phyloP scores from a whole-genome alignment of 2,329 filamentous ascomycete genomes.

The Amesomyces nigricolor region DNA sequence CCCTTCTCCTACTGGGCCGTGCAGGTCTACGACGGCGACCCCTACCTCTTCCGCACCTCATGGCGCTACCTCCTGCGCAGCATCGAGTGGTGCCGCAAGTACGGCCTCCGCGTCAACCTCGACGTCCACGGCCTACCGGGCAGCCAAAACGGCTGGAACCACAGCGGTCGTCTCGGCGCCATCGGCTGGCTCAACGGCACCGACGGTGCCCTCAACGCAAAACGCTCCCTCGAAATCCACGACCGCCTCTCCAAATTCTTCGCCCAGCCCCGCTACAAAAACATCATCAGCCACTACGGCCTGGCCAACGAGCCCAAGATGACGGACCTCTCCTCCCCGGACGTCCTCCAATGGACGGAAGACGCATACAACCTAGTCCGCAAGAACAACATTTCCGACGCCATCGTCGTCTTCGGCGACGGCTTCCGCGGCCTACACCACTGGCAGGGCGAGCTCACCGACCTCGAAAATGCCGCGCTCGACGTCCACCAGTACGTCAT shows the following conservation, averaged over 20 bases:
- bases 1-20: conserved; percentile 95
- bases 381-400: conserved; percentile 63
- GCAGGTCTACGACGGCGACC: conserved; percentile 74
- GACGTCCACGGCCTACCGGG: conserved; percentile 90
- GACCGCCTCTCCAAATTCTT: conserved; percentile 87
- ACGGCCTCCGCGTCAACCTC: conserved; percentile 86
- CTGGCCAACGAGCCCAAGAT: conserved; percentile 92
- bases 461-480: conserved; percentile 69
- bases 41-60: conserved; percentile 77
- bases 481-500: conserved; percentile 99
- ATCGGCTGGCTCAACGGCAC: conserved; percentile 93
- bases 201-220: conserved; percentile 68
- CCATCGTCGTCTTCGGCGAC: conserved; percentile 79
- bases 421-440: conserved; percentile 88
- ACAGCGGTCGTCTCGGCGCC: conserved; percentile 74
- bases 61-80: conserved; percentile 91
- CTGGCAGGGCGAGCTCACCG: conserved; percentile 79
- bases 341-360: conserved; percentile 75
- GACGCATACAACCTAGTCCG: conserved; percentile 68
- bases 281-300: conserved; percentile 88
- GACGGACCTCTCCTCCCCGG: conserved; percentile 59
- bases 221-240: conserved; percentile 82
- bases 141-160: conserved; percentile 97
- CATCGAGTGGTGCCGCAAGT: conserved; percentile 90
- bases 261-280: conserved; percentile 84